Conservation (phyloP, 164 flowering plant species). For the Platanus orientalis region DNA sequence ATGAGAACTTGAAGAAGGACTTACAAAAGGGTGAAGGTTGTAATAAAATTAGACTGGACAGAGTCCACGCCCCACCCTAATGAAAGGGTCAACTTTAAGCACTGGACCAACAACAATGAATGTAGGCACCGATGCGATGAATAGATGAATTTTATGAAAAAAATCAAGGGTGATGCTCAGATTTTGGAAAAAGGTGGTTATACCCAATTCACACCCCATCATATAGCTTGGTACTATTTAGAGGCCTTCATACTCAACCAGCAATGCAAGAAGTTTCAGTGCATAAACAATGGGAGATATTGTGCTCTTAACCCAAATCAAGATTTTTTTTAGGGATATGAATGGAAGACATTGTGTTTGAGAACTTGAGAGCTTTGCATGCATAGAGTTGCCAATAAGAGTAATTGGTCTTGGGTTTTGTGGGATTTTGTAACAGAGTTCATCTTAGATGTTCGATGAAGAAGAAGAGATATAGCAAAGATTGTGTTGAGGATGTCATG, state of each 20-base stretch:
- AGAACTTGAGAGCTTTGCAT: slow-evolving; percentile 90
- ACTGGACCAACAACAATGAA: slow-evolving; percentile 95
- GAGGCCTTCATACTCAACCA: slow-evolving; percentile 48
- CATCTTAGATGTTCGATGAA: slow-evolving; percentile 92
- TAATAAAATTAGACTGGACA: slow-evolving; percentile 73
- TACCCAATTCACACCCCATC: slow-evolving; percentile 80
- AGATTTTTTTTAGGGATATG: slow-evolving; percentile 68
- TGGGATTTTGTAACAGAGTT: slow-evolving; percentile 94
- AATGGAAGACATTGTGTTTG: slow-evolving; percentile 82
- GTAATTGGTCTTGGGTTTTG: slow-evolving; percentile 79
- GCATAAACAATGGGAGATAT: slow-evolving; percentile 85
- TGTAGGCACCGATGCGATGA: slow-evolving; percentile 80
- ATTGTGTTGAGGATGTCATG: slow-evolving; percentile 75
- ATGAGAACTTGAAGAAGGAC: slow-evolving; percentile 54
- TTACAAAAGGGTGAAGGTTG: slow-evolving; percentile 43
- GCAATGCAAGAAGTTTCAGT: slow-evolving; percentile 90
- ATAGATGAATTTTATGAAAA: slow-evolving; percentile 69
- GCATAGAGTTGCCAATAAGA: slow-evolving; percentile 75
- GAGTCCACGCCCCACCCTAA: slow-evolving; percentile 92
- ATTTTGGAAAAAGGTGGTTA: slow-evolving; percentile 75
- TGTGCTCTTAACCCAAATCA: slow-evolving; percentile 94
- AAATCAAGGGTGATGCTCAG: slow-evolving; percentile 86
- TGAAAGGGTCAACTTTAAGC: slow-evolving; percentile 77
- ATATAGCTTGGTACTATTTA: slow-evolving; percentile 93
- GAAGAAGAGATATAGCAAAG: slow-evolving; percentile 60